phyloP scores from a whole-genome alignment of 2,329 filamentous ascomycete species.

The Cercospora canescens region DNA sequence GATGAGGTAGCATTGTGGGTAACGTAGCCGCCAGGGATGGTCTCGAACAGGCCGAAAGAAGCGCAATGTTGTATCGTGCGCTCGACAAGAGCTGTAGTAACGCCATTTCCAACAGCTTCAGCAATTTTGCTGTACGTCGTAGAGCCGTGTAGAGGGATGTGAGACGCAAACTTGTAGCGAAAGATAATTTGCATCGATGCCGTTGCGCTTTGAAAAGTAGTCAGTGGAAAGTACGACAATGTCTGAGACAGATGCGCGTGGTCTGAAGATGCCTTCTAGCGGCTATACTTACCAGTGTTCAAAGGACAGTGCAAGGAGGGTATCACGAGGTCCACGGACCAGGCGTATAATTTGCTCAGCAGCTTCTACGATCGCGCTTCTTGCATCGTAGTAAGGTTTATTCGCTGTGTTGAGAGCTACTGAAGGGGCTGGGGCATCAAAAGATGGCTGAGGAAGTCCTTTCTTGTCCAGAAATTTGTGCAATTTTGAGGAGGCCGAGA shows the following conservation, averaged over 20 bases:
- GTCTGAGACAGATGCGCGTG: no score
- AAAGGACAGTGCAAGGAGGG: slow-evolving; percentile 3
- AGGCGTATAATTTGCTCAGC: slow-evolving; percentile 16
- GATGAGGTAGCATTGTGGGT: slow-evolving; percentile 22
- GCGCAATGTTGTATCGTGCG: slow-evolving; percentile 23
- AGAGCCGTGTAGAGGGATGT: slow-evolving; percentile 10
- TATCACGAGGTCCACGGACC: slow-evolving; percentile 12
- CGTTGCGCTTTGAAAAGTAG: no score
- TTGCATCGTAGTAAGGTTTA: slow-evolving; percentile 9
- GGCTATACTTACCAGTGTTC: no score
- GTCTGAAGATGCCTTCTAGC: no score
- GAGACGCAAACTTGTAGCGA: slow-evolving; percentile 11
- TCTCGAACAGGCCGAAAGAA: slow-evolving; percentile 24
- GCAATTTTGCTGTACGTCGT: slow-evolving; percentile 13
- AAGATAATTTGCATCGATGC: slow-evolving; percentile 9
- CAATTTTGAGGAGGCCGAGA: slow-evolving; percentile 3
- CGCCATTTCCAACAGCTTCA: slow-evolving; percentile 7
- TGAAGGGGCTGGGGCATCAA: slow-evolving; percentile 5
- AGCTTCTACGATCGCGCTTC: slow-evolving; percentile 13
- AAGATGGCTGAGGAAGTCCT: slow-evolving; percentile 5
- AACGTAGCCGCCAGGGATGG: slow-evolving; percentile 16
- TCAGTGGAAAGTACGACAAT: no score
- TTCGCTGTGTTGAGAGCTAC: slow-evolving; percentile 6
- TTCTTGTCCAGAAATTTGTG: slow-evolving; percentile 11
- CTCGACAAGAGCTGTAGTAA: slow-evolving; percentile 22